These are phyloP conservation scores for Pythium vanterpoolii DNA, from an alignment of 352 stramenopile species.

Conservation along the genomic window DNA sequence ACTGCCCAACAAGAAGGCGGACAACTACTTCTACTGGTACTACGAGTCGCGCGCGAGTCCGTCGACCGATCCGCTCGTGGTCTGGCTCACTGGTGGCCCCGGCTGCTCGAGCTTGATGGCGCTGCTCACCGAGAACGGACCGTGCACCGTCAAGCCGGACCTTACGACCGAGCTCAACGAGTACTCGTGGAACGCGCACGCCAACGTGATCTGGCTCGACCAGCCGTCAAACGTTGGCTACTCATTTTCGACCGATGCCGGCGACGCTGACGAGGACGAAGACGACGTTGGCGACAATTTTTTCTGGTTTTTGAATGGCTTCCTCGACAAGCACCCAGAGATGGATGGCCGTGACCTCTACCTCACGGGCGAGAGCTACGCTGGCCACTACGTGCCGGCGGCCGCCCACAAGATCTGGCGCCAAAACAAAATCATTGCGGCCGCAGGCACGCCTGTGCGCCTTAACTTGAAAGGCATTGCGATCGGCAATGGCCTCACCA, in stretches of 20 bases:
- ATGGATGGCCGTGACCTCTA: constrained; percentile 41
- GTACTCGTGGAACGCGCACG: neutral
- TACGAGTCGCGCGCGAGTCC: constrained; percentile 35
- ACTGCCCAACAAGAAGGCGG: too few species aligned
- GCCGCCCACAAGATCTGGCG: constrained; percentile 41
- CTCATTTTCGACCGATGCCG: constrained; percentile 21
- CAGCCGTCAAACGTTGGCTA: constrained; percentile 39
- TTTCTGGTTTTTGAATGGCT: constrained; percentile 52
- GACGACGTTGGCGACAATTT: constrained; percentile 41
- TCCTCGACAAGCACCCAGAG: constrained; percentile 43
- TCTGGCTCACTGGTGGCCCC: constrained; percentile 62
- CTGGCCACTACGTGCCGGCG: constrained; percentile 48
- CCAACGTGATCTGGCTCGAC: constrained; percentile 52
- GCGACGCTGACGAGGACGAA: constrained; percentile 27
- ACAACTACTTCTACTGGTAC: constrained; percentile 75
- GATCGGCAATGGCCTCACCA: constrained; percentile 73
- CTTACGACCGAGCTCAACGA: neutral
- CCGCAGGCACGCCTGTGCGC: constrained; percentile 28
- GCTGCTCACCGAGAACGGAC: constrained; percentile 55
- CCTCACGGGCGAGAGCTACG: constrained; percentile 58
- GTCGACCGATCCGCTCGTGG: constrained; percentile 40
- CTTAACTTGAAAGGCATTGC: constrained; percentile 61
- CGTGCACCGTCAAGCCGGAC: constrained; percentile 33
- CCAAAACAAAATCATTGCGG: constrained; percentile 18
- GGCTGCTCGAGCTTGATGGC: constrained; percentile 32